Evolutionary conservation across 1,284 basidiomycete species (phyloP).

Genomic region (Trametes polyzona): DNA sequence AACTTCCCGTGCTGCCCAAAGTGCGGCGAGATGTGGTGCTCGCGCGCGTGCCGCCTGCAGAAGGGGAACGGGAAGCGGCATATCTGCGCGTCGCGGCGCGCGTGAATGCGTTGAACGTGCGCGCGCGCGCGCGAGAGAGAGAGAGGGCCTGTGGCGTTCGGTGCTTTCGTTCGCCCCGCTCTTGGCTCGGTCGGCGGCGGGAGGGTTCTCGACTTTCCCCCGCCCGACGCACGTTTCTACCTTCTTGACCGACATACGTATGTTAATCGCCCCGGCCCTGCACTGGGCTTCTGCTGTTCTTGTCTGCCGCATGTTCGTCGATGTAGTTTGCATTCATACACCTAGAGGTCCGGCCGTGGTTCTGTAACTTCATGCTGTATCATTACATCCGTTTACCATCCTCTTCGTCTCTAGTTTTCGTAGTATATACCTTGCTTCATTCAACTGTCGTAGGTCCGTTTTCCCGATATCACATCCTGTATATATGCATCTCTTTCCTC

Average conservation of each 20-base stretch:
- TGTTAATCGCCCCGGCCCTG: not conserved
- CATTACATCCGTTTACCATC: not conserved
- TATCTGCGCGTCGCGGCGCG: constrained; percentile 22
- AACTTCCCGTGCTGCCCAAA: constrained; percentile 70
- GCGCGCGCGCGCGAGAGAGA: not conserved
- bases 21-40: constrained; percentile 72
- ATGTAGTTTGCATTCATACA: not conserved
- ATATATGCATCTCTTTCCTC: not conserved
- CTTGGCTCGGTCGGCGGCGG: too few relatives aligned
- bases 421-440: not conserved
- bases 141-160: too few relatives aligned
- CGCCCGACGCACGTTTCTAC: not conserved
- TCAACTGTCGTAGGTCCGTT: not conserved
- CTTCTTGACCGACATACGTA: not conserved
- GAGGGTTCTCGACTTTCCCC: too few relatives aligned
- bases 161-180: too few relatives aligned
- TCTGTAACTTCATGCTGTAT: constrained; percentile 18
- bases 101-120: not conserved
- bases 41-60: constrained; percentile 61
- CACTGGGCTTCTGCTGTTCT: not conserved
- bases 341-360: not conserved
- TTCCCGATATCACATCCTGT: not conserved
- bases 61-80: constrained; percentile 53
- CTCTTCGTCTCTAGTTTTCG: not conserved
- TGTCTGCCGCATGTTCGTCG: not conserved